Evolutionary conservation across 106 monocot species (phyloP), one percentile per base, ranked within the genome.

Genomic region (Iris macrosiphon): DNA sequence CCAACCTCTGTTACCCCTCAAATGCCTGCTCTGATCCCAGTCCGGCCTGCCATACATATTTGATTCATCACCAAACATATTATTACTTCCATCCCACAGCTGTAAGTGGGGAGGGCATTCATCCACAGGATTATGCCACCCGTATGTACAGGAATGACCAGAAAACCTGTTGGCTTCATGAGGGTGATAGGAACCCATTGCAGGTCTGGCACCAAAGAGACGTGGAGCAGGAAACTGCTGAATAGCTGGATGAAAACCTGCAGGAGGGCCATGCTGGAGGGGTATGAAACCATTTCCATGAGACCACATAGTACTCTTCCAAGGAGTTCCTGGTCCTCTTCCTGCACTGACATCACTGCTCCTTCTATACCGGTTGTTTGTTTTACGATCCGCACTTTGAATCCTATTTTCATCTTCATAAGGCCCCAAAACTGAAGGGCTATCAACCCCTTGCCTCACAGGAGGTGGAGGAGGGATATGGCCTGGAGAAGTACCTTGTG

Each of bases 231-330:
- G 74, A 67, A 80, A 98, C 48, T 71, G 90, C 19, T 68, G 75
- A n/a, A 84, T 45, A 63, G 57, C 52, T 14, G 89, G 78, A 59
- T 78, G 87, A 75, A 80, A 90, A 41, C 78, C 80, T 54, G 65
- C 55, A 25, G 78, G 77, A 15, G 83, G 83, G 26, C 80, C 77
- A 45, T 80, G 84, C 16, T 75, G 91, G 43, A 85, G 61, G 8
- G 81, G 89, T 12, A 83, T 68, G 44, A 86, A 96, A 30, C 90
- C 90, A 75, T 98, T 91, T 28, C 27, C 57, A n/a, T n/a, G n/a
- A 39, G 74, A 65, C 88, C 86, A 87, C 23, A 53, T 59, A 9
- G 66, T 40, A 33, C 66, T 69, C 56, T 79, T 96, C 95, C 90
- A 86, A 60, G 68, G 41, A 70, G 75, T 68, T 27, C 76, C 75